Conservation (phyloP, 1,139 yeast genomes). For the Yamadazyma diospyri region DNA sequence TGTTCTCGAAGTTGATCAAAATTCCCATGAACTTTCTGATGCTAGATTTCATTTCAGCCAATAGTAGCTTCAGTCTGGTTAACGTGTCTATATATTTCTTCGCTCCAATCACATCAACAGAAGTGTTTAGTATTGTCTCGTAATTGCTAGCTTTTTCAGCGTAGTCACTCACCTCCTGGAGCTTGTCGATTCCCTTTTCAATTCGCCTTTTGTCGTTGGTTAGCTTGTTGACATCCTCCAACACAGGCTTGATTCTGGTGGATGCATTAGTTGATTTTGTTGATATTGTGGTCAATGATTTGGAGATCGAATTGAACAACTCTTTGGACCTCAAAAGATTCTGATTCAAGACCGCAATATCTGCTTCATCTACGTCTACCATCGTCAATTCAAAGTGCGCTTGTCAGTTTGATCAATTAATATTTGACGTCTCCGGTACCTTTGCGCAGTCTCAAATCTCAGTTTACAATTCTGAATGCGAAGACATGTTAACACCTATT, state of each 20-base stretch:
- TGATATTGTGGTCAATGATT: constrained; percentile 55
- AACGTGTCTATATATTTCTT: constrained; percentile 38
- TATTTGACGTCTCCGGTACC: no score
- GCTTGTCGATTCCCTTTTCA: constrained; percentile 56
- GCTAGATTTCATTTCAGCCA: constrained; percentile 33
- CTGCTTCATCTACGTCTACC: constrained; percentile 76
- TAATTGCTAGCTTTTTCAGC: constrained; percentile 58
- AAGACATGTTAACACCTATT: constrained; percentile 7
- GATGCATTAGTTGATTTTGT: constrained; percentile 61
- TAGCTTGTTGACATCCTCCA: constrained; percentile 58
- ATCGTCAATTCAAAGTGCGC: no score
- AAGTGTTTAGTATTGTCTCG: constrained; percentile 40
- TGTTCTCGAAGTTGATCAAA: constrained; percentile 41
- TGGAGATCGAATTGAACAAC: constrained; percentile 53
- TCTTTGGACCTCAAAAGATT: constrained; percentile 58
- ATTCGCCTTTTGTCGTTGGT: constrained; percentile 56
- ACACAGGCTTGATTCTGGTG: constrained; percentile 64
- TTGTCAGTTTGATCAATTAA: no score
- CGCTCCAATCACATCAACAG: constrained; percentile 39
- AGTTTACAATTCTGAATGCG: no score
- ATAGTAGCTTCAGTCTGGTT: constrained; percentile 28
- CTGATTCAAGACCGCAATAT: constrained; percentile 76
- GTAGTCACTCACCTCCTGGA: constrained; percentile 61
- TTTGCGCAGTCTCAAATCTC: no score
- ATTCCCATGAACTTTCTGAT: constrained; percentile 50